A percentile compares a stretch with the other conserved stretches of the same genome.
These are phyloP conservation scores for Trichophyton mentagrophytes DNA, from an alignment of 2,329 filamentous ascomycete genomes.

Conservation along the genomic window DNA sequence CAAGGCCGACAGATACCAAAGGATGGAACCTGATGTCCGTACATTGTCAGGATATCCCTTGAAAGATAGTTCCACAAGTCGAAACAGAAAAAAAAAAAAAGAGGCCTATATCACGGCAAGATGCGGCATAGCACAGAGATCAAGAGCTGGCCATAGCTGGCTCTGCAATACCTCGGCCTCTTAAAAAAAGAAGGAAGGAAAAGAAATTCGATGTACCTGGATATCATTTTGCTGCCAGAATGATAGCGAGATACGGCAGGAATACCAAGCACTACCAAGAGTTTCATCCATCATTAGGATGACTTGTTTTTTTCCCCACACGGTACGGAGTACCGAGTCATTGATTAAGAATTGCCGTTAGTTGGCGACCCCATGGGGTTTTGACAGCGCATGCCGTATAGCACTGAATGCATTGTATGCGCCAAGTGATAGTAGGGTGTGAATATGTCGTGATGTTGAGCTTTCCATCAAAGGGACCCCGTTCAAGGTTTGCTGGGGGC, in stretches of 20 bases:
- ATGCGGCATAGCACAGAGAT: neutral
- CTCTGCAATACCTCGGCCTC: neutral
- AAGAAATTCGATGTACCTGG: neutral
- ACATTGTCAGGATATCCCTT: neutral
- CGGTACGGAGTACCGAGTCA: neutral
- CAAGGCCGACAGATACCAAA: neutral
- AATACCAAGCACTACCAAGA: neutral
- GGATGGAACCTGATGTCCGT: neutral
- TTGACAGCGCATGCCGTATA: neutral
- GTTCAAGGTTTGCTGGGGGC: neutral
- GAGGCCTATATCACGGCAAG: neutral
- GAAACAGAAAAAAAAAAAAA: neutral
- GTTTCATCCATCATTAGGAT: neutral
- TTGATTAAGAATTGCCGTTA: neutral
- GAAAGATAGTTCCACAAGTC: neutral
- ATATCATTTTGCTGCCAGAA: neutral
- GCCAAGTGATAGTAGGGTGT: neutral
- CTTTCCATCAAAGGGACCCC: neutral
- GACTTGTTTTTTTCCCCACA: neutral
- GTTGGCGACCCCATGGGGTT: neutral
- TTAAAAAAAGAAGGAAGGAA: neutral
- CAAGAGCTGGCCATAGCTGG: slow-evolving; percentile 2
- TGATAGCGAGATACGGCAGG: neutral
- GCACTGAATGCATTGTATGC: neutral
- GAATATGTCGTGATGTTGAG: neutral